These are phyloP conservation scores for Xylaria sp. DNA, from an alignment of 2,329 filamentous ascomycete species.

Conservation along the genomic window DNA sequence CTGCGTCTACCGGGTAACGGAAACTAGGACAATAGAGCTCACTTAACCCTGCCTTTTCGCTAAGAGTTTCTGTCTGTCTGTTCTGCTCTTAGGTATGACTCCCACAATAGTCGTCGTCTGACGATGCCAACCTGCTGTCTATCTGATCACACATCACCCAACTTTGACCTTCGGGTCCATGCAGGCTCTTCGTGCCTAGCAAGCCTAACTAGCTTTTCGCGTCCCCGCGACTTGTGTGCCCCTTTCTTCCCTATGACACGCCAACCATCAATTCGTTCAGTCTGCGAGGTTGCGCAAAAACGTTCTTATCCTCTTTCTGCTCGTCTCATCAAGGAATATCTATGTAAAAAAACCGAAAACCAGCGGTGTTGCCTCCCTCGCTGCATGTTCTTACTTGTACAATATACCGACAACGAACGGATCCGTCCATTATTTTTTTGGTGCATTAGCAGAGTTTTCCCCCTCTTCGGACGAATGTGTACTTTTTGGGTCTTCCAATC, in stretches of 20 bases:
- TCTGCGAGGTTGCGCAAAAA: conserved; percentile 23
- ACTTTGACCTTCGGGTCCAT: background rate
- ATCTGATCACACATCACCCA: background rate
- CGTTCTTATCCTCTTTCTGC: background rate
- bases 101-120: background rate
- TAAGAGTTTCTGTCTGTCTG: background rate
- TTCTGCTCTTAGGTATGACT: background rate
- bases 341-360: conserved; percentile 21
- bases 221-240: background rate
- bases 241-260: background rate
- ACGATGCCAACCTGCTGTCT: conserved; percentile 3
- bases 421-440: conserved; percentile 14
- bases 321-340: conserved; percentile 15
- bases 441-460: background rate
- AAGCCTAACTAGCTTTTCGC: background rate
- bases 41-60: background rate
- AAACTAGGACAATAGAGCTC: background rate
- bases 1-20: too few species aligned
- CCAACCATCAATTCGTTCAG: conserved; percentile 22
- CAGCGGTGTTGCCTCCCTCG: conserved; percentile 1
- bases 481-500: conserved; percentile 20
- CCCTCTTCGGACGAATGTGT: conserved; percentile 4
- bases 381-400: conserved; percentile 21
- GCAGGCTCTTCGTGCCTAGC: background rate
- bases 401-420: conserved; percentile 16